phyloP scores from a whole-genome alignment of 768 basidiomycete genomes.

The Serendipita vermifera region DNA sequence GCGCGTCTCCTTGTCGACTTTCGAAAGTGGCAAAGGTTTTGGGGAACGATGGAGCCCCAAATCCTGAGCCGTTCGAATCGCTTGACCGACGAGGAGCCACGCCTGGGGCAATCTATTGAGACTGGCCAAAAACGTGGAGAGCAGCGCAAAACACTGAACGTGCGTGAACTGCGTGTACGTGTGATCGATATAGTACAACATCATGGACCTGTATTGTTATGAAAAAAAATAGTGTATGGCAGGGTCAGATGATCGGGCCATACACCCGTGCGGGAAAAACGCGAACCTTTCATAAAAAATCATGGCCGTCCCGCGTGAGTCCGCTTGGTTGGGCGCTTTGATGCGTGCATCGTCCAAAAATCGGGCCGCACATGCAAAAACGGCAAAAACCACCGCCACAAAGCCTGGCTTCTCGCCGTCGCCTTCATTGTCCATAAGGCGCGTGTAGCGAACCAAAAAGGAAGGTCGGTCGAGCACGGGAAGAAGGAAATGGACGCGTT shows the following conservation, averaged over 20 bases:
- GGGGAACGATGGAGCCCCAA: constrained; percentile 84
- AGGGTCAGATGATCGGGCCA: constrained; percentile 3
- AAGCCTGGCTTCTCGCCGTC: constrained; percentile 53
- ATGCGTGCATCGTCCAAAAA: constrained; percentile 64
- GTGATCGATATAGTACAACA: constrained; percentile 85
- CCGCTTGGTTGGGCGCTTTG: constrained; percentile 38
- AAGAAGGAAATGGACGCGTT: constrained; percentile 75
- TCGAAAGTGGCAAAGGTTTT: constrained; percentile 50
- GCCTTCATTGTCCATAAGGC: constrained; percentile 56
- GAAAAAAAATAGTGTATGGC: constrained; percentile 14
- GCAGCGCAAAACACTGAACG: constrained; percentile 79
- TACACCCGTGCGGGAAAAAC: not conserved
- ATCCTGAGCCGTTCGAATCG: constrained; percentile 80
- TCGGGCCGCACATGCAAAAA: constrained; percentile 79
- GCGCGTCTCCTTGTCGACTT: constrained; percentile 78
- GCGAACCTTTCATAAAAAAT: constrained; percentile 74
- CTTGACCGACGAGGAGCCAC: constrained; percentile 86
- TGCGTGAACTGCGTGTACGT: constrained; percentile 73
- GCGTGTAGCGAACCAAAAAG: constrained; percentile 58
- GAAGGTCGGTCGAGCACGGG: constrained; percentile 78
- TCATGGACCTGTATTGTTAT: constrained; percentile 49
- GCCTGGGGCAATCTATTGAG: constrained; percentile 89
- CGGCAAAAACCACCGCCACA: constrained; percentile 69
- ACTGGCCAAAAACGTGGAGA: constrained; percentile 80
- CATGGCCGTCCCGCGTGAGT: constrained; percentile 82